Evolutionary conservation across 768 basidiomycete genomes (phyloP).

Genomic region (Asterophora lycoperdoides): DNA sequence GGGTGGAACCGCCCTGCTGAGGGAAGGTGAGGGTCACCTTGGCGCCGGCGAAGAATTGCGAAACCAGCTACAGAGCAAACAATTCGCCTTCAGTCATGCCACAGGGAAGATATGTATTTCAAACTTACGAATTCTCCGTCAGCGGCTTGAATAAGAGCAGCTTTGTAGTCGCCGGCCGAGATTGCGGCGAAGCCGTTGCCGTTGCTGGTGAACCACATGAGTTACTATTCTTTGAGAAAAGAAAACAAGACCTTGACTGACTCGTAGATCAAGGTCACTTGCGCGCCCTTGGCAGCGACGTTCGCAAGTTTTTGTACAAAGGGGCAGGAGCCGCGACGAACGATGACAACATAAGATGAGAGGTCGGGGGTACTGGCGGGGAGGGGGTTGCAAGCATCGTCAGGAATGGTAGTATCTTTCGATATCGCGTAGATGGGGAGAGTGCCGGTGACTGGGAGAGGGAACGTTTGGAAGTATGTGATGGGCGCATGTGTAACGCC

Average conservation of each 20-base stretch:
- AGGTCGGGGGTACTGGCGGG: slow-evolving; percentile 53
- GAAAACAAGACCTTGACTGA: slow-evolving; percentile 24
- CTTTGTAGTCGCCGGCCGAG: slow-evolving; percentile 41
- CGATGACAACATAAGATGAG: slow-evolving; percentile 46
- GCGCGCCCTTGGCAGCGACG: slow-evolving; percentile 49
- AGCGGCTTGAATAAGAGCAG: slow-evolving; percentile 47
- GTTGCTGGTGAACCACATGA: slow-evolving; percentile 31
- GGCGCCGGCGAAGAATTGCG: slow-evolving; percentile 42
- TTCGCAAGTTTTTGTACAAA: slow-evolving; percentile 54
- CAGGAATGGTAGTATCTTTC: slow-evolving; percentile 44
- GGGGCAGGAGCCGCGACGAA: slow-evolving; percentile 56
- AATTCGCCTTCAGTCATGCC: not conserved
- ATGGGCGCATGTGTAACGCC: slow-evolving; percentile 46
- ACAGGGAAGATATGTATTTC: not conserved
- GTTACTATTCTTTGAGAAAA: not conserved
- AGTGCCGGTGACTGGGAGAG: slow-evolving; percentile 41
- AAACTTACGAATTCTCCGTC: slow-evolving; percentile 50
- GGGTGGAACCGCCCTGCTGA: slow-evolving; percentile 36
- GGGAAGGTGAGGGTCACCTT: slow-evolving; percentile 45
- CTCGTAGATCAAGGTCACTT: slow-evolving; percentile 51
- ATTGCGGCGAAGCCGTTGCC: slow-evolving; percentile 43
- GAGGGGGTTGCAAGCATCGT: slow-evolving; percentile 58
- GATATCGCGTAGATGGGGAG: slow-evolving; percentile 59
- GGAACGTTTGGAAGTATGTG: slow-evolving; percentile 49
- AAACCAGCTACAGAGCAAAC: slow-evolving; percentile 36